Evolutionary conservation across 176 grass and related monocot genomes (phyloP).

Genomic region (Aegilops speltoides): DNA sequence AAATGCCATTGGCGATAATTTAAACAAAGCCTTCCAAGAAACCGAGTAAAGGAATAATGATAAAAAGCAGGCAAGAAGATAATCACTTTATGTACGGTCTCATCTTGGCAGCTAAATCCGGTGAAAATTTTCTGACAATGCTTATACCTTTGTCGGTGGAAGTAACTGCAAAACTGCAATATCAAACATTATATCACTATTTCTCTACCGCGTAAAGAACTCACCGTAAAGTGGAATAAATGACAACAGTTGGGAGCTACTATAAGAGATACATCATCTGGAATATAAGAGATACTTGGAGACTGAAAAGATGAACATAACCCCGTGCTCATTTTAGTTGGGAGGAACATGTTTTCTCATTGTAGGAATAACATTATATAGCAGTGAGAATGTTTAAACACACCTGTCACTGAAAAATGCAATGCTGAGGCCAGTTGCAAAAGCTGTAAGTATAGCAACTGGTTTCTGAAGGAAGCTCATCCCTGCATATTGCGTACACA

Average conservation of each 20-base stretch:
- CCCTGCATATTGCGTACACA: conserved; percentile 37
- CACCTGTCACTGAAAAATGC: conserved; percentile 90
- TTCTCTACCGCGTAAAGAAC: background rate
- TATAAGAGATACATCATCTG: no score
- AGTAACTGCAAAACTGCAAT: conserved; percentile 68
- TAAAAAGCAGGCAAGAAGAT: background rate
- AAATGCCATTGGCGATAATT: background rate
- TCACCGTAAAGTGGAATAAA: background rate
- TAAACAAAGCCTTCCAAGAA: background rate
- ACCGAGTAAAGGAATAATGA: background rate
- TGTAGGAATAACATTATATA: no score
- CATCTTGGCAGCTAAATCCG: conserved; percentile 95
- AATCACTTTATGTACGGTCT: conserved; percentile 68
- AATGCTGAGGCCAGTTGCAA: conserved; percentile 78
- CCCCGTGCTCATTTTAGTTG: background rate
- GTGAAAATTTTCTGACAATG: conserved; percentile 74
- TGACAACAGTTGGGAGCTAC: conserved; percentile 38
- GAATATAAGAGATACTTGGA: no score
- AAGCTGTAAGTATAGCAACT: conserved; percentile 74
- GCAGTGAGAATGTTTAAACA: background rate
- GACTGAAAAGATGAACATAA: background rate
- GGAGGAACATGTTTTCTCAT: background rate
- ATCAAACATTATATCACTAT: background rate
- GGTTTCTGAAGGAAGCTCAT: conserved; percentile 83
- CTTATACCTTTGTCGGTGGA: conserved; percentile 82